Evolutionary conservation across 768 basidiomycete genomes (phyloP).

Genomic region (Leccinum sublutescens): DNA sequence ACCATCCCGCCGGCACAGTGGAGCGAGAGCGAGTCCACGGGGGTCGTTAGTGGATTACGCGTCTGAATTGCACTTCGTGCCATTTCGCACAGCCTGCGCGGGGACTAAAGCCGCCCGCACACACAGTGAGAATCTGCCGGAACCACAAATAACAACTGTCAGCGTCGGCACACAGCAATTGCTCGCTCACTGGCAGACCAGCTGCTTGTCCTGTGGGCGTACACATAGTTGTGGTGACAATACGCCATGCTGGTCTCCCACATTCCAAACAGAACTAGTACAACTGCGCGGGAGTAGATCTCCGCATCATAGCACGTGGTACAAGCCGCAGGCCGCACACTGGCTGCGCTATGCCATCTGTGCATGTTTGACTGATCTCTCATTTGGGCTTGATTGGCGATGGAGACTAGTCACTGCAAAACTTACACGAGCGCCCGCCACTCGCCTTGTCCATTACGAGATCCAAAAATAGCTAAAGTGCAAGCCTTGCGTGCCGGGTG

Average conservation of each 20-base stretch:
- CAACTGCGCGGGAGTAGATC: conserved; percentile 17
- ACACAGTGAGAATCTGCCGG: conserved; percentile 24
- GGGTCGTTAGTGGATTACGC: conserved; percentile 1
- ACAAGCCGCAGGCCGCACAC: not conserved
- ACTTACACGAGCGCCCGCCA: conserved; percentile 6
- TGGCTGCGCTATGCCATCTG: conserved; percentile 8
- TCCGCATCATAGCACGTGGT: conserved; percentile 19
- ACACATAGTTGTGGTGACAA: not conserved
- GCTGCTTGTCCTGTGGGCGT: not conserved
- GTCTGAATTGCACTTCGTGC: not conserved
- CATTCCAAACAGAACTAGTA: conserved; percentile 12
- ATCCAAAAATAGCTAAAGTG: conserved; percentile 15
- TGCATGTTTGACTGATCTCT: conserved; percentile 14
- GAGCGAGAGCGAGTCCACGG: not conserved
- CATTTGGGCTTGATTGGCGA: conserved; percentile 20
- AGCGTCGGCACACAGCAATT: conserved; percentile 21
- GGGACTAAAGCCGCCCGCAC: conserved; percentile 22
- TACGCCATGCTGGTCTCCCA: not conserved
- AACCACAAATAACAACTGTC: conserved; percentile 14
- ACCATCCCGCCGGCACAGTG: not conserved
- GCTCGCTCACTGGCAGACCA: not conserved
- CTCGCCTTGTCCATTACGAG: conserved; percentile 5
- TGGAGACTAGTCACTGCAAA: conserved; percentile 13
- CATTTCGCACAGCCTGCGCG: conserved; percentile 22
- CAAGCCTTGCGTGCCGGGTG: conserved; percentile 6